Evolutionary conservation across 2,329 filamentous ascomycete genomes (phyloP), one percentile per base, ranked within the genome.

Genomic region (Penicillium glabrum): DNA sequence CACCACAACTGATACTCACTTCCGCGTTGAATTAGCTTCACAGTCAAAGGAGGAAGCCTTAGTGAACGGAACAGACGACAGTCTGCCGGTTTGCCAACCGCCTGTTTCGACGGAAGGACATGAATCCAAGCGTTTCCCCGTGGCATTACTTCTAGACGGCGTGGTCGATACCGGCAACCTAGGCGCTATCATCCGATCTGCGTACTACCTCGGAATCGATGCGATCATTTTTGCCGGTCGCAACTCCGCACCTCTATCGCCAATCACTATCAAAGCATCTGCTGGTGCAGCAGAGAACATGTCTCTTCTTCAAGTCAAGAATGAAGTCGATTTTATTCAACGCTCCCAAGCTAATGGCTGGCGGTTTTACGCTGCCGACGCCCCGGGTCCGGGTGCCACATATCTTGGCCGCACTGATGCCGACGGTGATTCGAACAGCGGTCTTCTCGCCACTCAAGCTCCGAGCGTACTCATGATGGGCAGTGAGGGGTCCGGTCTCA

Each of bases 201-300:
- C 92, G 2, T 89, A 91, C 68, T 98, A 95, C 73, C 84, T 98
- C n/a, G 93, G 93, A 23, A 88, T 91, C 6, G 90, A 93, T 54
- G 93, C 90, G 5, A 84, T 99, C 21, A 86, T 86, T 2, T 86
- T 96, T 53, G 90, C 91, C 3, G 86, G 83, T 29, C 84, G 86
- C 57, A 88, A 86, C 66, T 90, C 89, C 16, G 89, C 93, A 0
- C 83, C 86, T 0, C 79, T 97, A 58, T 89, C 88, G 8, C 83
- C 91, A 0, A 84, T 93, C 9, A 87, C 90, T 0, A 82, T 96
- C 58, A 98, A 98, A 74, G 89, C 93, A 0, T 92, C 93, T 1
- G 88, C 91, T 0, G 95, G 95, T 8, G 93, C 93, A 3, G 87
- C 90, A 3, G 95, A 99, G 76, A 86, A 86, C 29, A 78, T 97